Conservation (phyloP, 1,139 yeast species). For the Blastobotrys arbuscula region DNA sequence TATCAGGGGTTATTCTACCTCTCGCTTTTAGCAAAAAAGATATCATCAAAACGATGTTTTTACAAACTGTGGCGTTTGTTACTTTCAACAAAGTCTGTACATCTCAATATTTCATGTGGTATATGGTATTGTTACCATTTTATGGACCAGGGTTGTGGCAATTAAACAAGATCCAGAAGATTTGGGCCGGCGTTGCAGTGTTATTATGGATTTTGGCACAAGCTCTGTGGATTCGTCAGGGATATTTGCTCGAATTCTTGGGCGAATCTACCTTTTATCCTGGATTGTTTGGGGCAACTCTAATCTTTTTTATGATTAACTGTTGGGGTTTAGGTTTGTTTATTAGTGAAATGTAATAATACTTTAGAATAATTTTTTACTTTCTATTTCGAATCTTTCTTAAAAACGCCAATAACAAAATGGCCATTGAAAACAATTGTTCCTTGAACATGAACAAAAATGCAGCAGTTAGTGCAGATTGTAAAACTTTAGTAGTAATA, state of each 20-base stretch:
- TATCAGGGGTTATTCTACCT: conserved; percentile 60
- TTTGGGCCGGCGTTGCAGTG: conserved; percentile 32
- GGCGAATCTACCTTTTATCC: conserved; percentile 65
- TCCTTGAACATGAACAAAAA: conserved; percentile 89
- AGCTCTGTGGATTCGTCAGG: conserved; percentile 71
- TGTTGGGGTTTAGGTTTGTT: conserved; percentile 50
- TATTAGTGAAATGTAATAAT: conserved; percentile 11
- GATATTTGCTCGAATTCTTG: conserved; percentile 73
- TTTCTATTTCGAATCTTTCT: conserved; percentile 18
- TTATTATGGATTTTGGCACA: conserved; percentile 66
- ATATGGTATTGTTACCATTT: conserved; percentile 74
- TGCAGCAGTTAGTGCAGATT: conserved; percentile 84
- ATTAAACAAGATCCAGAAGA: background rate
- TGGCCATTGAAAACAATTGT: conserved; percentile 46
- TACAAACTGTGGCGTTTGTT: conserved; percentile 91
- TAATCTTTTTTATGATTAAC: conserved; percentile 64
- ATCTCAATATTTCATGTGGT: conserved; percentile 88
- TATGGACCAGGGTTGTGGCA: conserved; percentile 31
- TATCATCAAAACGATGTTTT: conserved; percentile 59
- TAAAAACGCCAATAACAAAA: conserved; percentile 27
- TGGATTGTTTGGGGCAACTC: conserved; percentile 53
- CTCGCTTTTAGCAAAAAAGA: conserved; percentile 48
- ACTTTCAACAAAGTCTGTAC: conserved; percentile 92
- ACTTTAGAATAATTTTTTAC: conserved; percentile 4
- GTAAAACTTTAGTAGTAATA: conserved; percentile 68